These are phyloP conservation scores for Trichosporon faecale DNA, from an alignment of 1,284 basidiomycete genomes.

Conservation along the genomic window DNA sequence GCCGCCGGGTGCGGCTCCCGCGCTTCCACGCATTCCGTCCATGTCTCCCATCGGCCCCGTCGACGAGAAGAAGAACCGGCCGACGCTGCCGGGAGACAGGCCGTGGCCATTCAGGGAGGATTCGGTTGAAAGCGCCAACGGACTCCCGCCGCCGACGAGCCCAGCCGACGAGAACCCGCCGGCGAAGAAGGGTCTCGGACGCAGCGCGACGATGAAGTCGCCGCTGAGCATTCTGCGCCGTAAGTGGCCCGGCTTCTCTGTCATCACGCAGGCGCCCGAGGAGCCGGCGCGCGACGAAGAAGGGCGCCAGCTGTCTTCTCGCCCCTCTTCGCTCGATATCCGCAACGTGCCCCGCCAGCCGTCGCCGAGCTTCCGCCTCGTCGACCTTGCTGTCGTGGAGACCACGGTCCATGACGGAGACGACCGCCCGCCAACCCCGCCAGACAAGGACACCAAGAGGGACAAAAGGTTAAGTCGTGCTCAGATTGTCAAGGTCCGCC, in stretches of 20 bases:
- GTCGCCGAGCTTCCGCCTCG: not conserved
- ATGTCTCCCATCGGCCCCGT: not conserved
- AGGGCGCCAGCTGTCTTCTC: not conserved
- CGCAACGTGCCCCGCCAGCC: not conserved
- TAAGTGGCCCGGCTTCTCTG: not conserved
- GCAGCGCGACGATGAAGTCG: conserved; percentile 2
- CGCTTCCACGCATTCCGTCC: not conserved
- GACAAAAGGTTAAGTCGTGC: not conserved
- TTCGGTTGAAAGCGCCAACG: not conserved
- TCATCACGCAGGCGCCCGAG: not conserved
- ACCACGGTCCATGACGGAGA: not conserved
- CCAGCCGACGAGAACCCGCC: not conserved
- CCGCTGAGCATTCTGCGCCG: conserved; percentile 6
- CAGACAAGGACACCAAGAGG: not conserved
- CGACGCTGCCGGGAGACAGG: not conserved
- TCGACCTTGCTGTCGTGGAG: not conserved
- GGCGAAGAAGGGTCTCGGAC: not conserved
- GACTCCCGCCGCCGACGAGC: not conserved
- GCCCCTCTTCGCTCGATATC: not conserved
- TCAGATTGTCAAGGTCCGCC: not conserved
- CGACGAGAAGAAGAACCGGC: not conserved
- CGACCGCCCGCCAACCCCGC: not conserved
- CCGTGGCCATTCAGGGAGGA: not conserved
- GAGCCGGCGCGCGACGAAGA: not conserved
- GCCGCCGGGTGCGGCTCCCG: not conserved